These are phyloP conservation scores for Emergomyces africanus DNA, from an alignment of 2,329 filamentous ascomycete genomes.

Conservation along the genomic window DNA sequence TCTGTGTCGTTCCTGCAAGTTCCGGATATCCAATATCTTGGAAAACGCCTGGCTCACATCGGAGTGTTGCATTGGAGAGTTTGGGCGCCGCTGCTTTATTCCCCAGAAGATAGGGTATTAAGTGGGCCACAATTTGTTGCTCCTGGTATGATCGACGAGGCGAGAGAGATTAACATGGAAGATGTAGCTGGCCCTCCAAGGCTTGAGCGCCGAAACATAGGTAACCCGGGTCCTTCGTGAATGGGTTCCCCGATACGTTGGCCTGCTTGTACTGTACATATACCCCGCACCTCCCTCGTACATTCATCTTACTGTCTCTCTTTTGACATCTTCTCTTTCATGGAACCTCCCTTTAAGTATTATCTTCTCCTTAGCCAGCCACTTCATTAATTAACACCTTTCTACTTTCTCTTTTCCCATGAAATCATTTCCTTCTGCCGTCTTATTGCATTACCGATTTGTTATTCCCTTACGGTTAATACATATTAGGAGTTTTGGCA, in stretches of 20 bases:
- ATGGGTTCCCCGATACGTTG: neutral
- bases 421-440: neutral
- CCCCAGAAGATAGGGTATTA: neutral
- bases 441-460: too few species aligned
- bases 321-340: neutral
- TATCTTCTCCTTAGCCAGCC: neutral
- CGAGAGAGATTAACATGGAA: neutral
- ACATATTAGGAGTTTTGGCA: neutral
- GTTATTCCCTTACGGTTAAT: neutral
- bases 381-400: too few species aligned
- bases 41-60: conserved; percentile 68
- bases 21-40: conserved; percentile 36
- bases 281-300: neutral
- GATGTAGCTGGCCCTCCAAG: neutral
- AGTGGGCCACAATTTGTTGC: neutral
- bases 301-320: neutral
- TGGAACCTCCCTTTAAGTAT: neutral
- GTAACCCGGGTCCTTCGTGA: neutral
- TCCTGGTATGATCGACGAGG: neutral
- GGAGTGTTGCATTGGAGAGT: conserved; percentile 81
- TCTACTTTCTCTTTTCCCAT: neutral
- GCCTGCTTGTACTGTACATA: conserved; percentile 1
- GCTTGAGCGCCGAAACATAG: neutral
- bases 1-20: conserved; percentile 4
- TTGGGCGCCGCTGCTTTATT: conserved; percentile 66